These are phyloP conservation scores for Glycine latifolia DNA, from an alignment of 306 rosid genomes.

Conservation along the genomic window DNA sequence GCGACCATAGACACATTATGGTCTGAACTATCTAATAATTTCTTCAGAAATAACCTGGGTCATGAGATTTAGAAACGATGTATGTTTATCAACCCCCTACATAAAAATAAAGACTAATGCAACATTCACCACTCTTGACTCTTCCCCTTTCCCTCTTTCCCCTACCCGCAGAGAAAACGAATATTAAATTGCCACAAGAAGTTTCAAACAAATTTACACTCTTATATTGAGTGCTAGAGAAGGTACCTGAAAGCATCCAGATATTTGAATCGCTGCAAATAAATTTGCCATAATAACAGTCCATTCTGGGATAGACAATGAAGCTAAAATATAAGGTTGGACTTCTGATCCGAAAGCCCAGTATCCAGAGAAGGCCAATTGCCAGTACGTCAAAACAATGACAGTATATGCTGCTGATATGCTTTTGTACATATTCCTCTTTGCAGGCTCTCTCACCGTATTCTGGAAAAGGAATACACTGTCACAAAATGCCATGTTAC, in stretches of 20 bases:
- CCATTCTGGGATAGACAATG: slow-evolving; percentile 71
- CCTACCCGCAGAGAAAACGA: too few relatives aligned
- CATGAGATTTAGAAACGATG: neutral
- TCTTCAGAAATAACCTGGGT: neutral
- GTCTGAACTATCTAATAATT: neutral
- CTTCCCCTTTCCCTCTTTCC: neutral
- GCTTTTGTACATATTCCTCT: slow-evolving; percentile 72
- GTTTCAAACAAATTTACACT: neutral
- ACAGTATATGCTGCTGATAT: slow-evolving; percentile 74
- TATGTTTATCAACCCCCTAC: neutral
- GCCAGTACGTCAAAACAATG: slow-evolving; percentile 75
- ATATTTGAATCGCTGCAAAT: slow-evolving; percentile 78
- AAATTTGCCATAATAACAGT: slow-evolving; percentile 78
- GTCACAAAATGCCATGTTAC: slow-evolving; percentile 3
- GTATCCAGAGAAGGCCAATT: slow-evolving; percentile 65
- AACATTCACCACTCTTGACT: neutral
- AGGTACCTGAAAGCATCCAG: slow-evolving; percentile 78
- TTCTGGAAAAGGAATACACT: slow-evolving; percentile 52
- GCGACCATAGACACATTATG: neutral
- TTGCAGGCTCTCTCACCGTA: slow-evolving; percentile 74
- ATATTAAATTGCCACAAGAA: neutral
- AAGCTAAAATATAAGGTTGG: slow-evolving; percentile 69
- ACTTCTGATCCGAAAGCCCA: slow-evolving; percentile 89
- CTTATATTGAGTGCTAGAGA: neutral
- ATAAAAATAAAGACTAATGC: neutral